These are phyloP conservation scores for Penicillium sp. DNA, from an alignment of 2,329 filamentous ascomycete genomes.

Conservation along the genomic window DNA sequence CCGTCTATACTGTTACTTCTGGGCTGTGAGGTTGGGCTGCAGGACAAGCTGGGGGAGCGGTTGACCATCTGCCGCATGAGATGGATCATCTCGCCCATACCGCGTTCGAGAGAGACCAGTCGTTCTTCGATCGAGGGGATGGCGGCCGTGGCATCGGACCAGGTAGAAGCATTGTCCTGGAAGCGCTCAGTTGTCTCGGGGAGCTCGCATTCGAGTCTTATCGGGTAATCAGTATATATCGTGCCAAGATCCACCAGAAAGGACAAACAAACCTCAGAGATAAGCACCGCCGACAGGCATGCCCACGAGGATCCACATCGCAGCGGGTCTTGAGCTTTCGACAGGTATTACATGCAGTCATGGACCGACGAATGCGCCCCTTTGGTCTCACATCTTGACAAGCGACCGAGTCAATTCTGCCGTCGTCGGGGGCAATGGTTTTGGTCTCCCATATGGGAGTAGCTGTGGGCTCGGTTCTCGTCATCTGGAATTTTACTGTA, in stretches of 20 bases:
- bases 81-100: conserved; percentile 36
- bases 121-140: conserved; percentile 37
- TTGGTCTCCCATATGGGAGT: conserved; percentile 30
- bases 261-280: conserved; percentile 32
- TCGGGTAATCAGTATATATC: conserved; percentile 10
- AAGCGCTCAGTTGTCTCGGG: conserved; percentile 35
- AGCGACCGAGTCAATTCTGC: conserved; percentile 22
- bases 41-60: conserved; percentile 21
- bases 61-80: conserved; percentile 34
- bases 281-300: conserved; percentile 37
- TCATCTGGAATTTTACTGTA: conserved; percentile 22
- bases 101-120: conserved; percentile 31
- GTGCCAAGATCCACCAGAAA: neutral
- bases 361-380: conserved; percentile 35
- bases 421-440: conserved; percentile 24
- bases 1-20: conserved; percentile 28
- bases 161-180: conserved; percentile 31
- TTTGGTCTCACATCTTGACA: conserved; percentile 30
- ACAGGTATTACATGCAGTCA: conserved; percentile 39
- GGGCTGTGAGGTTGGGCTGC: conserved; percentile 19
- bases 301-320: conserved; percentile 34
- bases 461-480: conserved; percentile 25
- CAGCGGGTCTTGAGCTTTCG: conserved; percentile 40
- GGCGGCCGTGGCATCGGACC: conserved; percentile 30
- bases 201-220: conserved; percentile 35